phyloP scores from a whole-genome alignment of 805 yeast species.

The Saturnispora halmiae region DNA sequence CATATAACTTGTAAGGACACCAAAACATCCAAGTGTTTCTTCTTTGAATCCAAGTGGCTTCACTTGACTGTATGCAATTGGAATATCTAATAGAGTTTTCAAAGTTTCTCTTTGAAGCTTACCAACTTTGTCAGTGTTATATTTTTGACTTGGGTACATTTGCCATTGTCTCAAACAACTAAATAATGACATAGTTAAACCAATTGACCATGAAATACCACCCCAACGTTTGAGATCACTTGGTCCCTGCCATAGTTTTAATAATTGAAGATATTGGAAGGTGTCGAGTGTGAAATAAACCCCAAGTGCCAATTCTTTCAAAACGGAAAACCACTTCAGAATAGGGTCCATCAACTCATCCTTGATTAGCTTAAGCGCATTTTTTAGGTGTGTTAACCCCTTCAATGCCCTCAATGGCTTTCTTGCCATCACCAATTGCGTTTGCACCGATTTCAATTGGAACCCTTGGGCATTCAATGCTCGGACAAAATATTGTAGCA shows the following conservation, averaged over 20 bases:
- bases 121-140: conserved; percentile 27
- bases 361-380: conserved; percentile 58
- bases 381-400: conserved; percentile 63
- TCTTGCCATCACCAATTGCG: conserved; percentile 30
- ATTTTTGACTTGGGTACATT: conserved; percentile 27
- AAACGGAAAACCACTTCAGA: conserved; percentile 41
- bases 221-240: conserved; percentile 47
- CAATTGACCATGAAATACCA: conserved; percentile 69
- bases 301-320: conserved; percentile 53
- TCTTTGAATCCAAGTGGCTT: conserved; percentile 55
- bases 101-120: conserved; percentile 51
- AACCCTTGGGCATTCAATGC: neutral
- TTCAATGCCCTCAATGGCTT: conserved; percentile 79
- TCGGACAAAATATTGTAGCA: conserved; percentile 72
- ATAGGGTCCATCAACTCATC: conserved; percentile 59
- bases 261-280: conserved; percentile 33
- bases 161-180: conserved; percentile 48
- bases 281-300: conserved; percentile 58
- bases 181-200: conserved; percentile 52
- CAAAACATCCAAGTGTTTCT: conserved; percentile 76
- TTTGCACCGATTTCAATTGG: conserved; percentile 4
- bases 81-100: conserved; percentile 68
- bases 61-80: conserved; percentile 67
- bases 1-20: conserved; percentile 68
- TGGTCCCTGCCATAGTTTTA: conserved; percentile 12